These are phyloP conservation scores for Amanita pseudoporphyria DNA, from an alignment of 768 basidiomycete genomes.

Conservation along the genomic window DNA sequence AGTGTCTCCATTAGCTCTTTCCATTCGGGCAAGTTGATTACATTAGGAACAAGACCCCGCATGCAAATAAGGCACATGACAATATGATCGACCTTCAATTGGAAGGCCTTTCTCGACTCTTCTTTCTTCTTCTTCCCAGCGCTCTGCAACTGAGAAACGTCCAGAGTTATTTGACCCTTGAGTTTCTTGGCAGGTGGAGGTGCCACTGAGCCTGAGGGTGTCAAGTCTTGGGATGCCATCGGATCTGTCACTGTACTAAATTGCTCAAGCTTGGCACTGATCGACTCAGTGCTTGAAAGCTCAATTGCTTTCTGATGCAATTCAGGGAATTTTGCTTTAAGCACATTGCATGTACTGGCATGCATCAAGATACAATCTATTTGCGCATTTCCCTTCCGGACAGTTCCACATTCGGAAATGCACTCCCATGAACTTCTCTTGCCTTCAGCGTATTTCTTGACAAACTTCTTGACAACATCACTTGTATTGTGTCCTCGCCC, in stretches of 20 bases:
- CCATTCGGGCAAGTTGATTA: conserved; percentile 17
- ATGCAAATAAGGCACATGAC: conserved; percentile 17
- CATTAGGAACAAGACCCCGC: conserved; percentile 13
- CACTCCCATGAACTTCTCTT: too few species aligned
- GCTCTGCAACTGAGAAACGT: conserved; percentile 1
- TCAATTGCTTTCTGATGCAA: conserved; percentile 1
- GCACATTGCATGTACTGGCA: background rate
- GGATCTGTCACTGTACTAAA: background rate
- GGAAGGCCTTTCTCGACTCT: conserved; percentile 1
- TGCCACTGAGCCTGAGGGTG: too few species aligned
- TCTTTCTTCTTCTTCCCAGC: conserved; percentile 6
- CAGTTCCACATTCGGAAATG: conserved; percentile 1
- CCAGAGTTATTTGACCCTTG: conserved; percentile 8
- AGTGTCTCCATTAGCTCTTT: conserved; percentile 13
- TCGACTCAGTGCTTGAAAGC: conserved; percentile 1
- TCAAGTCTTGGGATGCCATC: too few species aligned
- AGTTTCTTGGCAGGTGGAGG: conserved; percentile 6
- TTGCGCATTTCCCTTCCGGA: conserved; percentile 3
- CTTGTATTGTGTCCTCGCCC: too few species aligned
- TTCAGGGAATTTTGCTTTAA: conserved; percentile 1
- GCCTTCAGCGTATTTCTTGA: too few species aligned
- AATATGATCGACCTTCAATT: conserved; percentile 11
- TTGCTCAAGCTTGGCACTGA: conserved; percentile 1
- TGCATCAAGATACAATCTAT: background rate
- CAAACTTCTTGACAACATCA: too few species aligned